Evolutionary conservation across 345 rosid species (phyloP).

Genomic region (Lepidium sativum): DNA sequence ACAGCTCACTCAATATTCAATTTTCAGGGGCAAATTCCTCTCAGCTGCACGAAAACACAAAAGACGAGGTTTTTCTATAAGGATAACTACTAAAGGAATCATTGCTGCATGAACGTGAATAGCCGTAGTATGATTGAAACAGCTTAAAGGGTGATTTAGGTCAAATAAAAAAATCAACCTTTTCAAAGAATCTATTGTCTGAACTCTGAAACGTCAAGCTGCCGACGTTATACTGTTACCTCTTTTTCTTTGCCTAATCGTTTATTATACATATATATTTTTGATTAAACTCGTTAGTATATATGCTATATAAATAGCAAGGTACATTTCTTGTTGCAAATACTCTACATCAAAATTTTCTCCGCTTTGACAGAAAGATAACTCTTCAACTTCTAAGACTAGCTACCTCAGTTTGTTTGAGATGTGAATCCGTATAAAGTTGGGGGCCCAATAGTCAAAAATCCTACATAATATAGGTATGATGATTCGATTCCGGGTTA

Average conservation of each 20-base stretch:
- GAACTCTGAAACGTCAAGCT: background rate
- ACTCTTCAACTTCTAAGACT: background rate
- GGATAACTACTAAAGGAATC: background rate
- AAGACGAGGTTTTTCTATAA: background rate
- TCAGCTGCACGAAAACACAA: background rate
- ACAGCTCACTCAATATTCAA: background rate
- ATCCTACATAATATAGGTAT: too few relatives aligned
- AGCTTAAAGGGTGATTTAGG: background rate
- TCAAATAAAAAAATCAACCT: background rate
- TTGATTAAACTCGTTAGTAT: too few relatives aligned
- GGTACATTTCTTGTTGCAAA: background rate
- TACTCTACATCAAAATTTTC: background rate
- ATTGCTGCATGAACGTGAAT: background rate
- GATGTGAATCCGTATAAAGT: background rate
- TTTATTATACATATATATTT: too few relatives aligned
- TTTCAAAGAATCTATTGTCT: background rate
- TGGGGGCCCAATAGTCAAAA: too few relatives aligned
- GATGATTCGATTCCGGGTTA: too few relatives aligned
- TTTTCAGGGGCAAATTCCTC: background rate
- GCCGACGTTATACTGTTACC: slow-evolving; percentile 6
- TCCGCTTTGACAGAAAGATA: background rate
- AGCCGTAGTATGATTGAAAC: background rate
- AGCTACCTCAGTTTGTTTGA: too few relatives aligned
- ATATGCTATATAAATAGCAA: background rate
- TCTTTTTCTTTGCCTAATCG: background rate